Evolutionary conservation across 83 land plant species (phyloP).

Genomic region (Isoetes engelmannii): DNA sequence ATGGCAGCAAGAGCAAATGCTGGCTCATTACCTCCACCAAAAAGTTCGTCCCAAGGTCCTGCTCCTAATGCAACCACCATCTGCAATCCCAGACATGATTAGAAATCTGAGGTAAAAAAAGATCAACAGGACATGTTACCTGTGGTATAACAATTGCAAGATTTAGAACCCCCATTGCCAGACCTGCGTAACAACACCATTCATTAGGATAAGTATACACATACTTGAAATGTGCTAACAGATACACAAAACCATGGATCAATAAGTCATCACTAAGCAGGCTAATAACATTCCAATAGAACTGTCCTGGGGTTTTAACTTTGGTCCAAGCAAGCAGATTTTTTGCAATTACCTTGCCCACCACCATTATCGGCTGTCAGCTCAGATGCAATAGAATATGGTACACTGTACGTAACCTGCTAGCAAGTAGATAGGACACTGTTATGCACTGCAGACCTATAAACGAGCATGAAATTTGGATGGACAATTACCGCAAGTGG

Average conservation of each 20-base stretch:
- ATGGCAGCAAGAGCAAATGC: conserved; percentile 79
- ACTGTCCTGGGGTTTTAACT: neutral
- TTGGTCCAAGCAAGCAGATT: too few relatives aligned
- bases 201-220: neutral
- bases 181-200: conserved; percentile 41
- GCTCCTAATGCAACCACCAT: conserved; percentile 93
- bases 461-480: neutral
- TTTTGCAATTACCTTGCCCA: conserved; percentile 66
- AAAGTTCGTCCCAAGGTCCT: conserved; percentile 98
- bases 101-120: conserved; percentile 1
- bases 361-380: conserved; percentile 87
- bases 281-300: neutral
- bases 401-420: conserved; percentile 93
- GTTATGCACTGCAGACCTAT: neutral
- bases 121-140: conserved; percentile 33
- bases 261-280: neutral
- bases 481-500: conserved; percentile 66
- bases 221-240: neutral
- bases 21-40: conserved; percentile 95
- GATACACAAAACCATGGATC: neutral
- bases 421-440: neutral
- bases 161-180: conserved; percentile 92
- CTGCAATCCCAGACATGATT: conserved; percentile 16
- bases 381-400: conserved; percentile 86
- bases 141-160: conserved; percentile 94